A percentile compares a stretch with the other conserved stretches of the same genome.
Conservation (phyloP, 2,329 filamentous ascomycete species). For the Fusarium sp. region DNA sequence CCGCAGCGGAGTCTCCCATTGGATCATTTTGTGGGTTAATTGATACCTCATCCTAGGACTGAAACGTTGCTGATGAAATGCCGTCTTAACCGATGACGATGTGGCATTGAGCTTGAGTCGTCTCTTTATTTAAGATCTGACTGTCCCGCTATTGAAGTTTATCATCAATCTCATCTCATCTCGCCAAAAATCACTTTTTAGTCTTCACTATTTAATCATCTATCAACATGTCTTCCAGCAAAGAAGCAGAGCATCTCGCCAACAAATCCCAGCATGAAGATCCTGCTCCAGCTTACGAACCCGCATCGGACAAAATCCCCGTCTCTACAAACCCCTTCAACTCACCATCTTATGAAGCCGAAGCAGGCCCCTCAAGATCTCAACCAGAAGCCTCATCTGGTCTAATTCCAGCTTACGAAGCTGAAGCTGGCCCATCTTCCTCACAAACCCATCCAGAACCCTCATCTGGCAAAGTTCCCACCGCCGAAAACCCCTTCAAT, state of each 20-base stretch:
- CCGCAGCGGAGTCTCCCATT: slow-evolving; percentile 3
- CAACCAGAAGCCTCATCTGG: not conserved
- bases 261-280: not conserved
- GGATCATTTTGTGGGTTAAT: not conserved
- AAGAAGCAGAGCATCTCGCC: slow-evolving; percentile 29
- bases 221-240: slow-evolving; percentile 16
- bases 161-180: not conserved
- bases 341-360: slow-evolving; percentile 46
- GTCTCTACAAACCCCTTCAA: slow-evolving; percentile 53
- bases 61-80: slow-evolving; percentile 10
- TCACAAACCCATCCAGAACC: not conserved
- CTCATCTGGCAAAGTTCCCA: slow-evolving; percentile 38
- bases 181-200: too few species aligned
- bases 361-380: slow-evolving; percentile 2
- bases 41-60: slow-evolving; percentile 18
- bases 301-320: slow-evolving; percentile 30
- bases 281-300: slow-evolving; percentile 18
- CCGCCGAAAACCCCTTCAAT: slow-evolving; percentile 52
- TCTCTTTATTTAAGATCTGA: slow-evolving; percentile 5
- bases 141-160: not conserved
- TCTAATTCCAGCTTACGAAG: not conserved
- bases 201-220: rapidly evolving
- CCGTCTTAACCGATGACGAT: slow-evolving; percentile 31
- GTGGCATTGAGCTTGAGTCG: slow-evolving; percentile 4
- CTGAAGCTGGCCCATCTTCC: not conserved